Conservation (phyloP, 2,329 filamentous ascomycete genomes). For the Clarireedia homoeocarpa region DNA sequence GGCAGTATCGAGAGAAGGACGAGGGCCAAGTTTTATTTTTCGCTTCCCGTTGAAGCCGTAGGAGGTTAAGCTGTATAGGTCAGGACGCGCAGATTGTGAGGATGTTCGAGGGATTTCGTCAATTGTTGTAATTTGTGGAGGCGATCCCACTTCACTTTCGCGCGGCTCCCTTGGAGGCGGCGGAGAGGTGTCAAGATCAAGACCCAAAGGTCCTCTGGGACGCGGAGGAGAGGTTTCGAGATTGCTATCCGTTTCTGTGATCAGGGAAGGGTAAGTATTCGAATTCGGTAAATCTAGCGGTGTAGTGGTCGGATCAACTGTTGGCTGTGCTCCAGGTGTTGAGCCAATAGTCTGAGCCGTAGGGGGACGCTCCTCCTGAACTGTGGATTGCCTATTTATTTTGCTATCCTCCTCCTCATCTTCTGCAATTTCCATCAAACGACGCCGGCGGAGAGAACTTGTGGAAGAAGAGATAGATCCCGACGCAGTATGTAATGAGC, state of each 20-base stretch:
- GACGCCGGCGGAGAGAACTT: constrained; percentile 67
- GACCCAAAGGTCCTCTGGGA: constrained; percentile 2
- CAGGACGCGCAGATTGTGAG: constrained; percentile 44
- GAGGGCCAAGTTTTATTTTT: constrained; percentile 83
- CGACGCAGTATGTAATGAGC: constrained; percentile 80
- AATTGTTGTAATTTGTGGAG: constrained; percentile 16
- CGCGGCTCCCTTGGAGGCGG: constrained; percentile 14
- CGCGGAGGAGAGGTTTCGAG: constrained; percentile 23
- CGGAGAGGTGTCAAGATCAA: constrained; percentile 7
- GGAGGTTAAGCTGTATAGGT: constrained; percentile 42
- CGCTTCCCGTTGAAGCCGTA: constrained; percentile 51
- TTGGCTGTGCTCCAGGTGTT: constrained; percentile 10
- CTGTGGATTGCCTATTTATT: constrained; percentile 51
- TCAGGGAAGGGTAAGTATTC: constrained; percentile 11
- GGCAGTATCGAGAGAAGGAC: constrained; percentile 65
- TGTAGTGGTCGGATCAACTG: constrained; percentile 9
- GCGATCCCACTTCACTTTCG: constrained; percentile 11
- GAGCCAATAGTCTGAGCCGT: constrained; percentile 22
- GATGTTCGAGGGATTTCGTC: constrained; percentile 28
- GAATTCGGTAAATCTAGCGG: constrained; percentile 14
- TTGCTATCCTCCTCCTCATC: constrained; percentile 61
- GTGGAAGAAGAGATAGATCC: constrained; percentile 79
- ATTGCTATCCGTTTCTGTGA: constrained; percentile 13
- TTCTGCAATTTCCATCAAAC: constrained; percentile 89
- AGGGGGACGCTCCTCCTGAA: constrained; percentile 36